phyloP scores from a whole-genome alignment of 2,329 filamentous ascomycete species.

The Cladobotryum mycophilum region DNA sequence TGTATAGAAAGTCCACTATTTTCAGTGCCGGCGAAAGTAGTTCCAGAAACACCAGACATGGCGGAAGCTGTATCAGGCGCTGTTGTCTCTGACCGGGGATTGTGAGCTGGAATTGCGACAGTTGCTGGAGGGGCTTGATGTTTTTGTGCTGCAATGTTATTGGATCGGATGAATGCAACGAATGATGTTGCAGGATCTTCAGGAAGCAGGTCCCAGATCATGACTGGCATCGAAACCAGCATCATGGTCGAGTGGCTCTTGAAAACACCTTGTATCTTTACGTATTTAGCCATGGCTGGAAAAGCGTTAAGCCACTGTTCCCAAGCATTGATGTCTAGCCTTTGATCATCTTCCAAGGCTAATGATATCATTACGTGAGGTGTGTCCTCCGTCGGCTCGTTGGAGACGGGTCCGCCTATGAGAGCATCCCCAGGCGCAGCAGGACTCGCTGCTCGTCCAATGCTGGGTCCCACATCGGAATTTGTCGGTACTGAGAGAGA shows the following conservation, averaged over 20 bases:
- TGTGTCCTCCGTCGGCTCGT: conserved; percentile 47
- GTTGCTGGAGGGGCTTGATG: conserved; percentile 16
- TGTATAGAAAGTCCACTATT: conserved; percentile 12
- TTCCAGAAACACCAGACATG: conserved; percentile 27
- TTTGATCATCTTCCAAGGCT: conserved; percentile 51
- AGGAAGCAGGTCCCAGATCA: conserved; percentile 54
- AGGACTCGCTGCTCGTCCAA: conserved; percentile 1
- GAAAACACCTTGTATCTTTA: conserved; percentile 56
- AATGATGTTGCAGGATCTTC: conserved; percentile 53
- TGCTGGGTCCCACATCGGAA: conserved; percentile 12
- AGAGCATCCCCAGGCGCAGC: conserved; percentile 18
- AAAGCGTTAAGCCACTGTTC: conserved; percentile 51
- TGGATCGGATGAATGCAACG: conserved; percentile 52
- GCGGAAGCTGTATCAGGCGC: conserved; percentile 23
- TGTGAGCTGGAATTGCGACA: conserved; percentile 18
- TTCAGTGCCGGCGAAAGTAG: conserved; percentile 27
- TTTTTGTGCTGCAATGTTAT: conserved; percentile 41
- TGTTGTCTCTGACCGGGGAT: conserved; percentile 16
- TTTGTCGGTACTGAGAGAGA: conserved; percentile 19
- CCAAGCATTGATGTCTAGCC: conserved; percentile 52
- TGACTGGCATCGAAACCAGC: conserved; percentile 51
- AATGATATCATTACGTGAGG: conserved; percentile 57
- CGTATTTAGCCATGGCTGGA: conserved; percentile 52
- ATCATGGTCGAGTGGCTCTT: conserved; percentile 56
- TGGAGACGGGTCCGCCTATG: conserved; percentile 23